Evolutionary conservation across 306 rosid species (phyloP).

Genomic region (Astragalus membranaceus): DNA sequence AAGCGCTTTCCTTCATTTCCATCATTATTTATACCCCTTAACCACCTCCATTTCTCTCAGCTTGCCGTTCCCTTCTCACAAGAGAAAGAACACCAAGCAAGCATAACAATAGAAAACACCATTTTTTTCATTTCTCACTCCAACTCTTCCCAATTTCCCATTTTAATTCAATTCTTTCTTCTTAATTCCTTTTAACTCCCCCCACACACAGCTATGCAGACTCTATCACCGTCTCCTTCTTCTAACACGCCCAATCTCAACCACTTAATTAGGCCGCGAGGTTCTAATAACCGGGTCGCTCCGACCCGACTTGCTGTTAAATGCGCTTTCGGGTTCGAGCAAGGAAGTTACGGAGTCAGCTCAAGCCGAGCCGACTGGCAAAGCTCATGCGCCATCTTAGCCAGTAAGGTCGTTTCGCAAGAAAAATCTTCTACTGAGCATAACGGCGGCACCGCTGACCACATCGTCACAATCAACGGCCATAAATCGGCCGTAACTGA

Average conservation of each 20-base stretch:
- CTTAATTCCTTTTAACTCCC: neutral
- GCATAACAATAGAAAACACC: neutral
- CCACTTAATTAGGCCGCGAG: neutral
- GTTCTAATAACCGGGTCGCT: neutral
- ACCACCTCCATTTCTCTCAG: constrained; percentile 38
- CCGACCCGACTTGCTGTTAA: constrained; percentile 31
- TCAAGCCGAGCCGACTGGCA: constrained; percentile 75
- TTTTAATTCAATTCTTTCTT: neutral
- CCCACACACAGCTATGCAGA: constrained; percentile 32
- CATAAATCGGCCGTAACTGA: constrained; percentile 46
- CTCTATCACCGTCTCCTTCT: constrained; percentile 41
- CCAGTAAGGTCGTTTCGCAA: constrained; percentile 68
- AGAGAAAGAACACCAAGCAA: constrained; percentile 60
- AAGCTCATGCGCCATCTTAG: constrained; percentile 80
- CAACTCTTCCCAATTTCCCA: no score
- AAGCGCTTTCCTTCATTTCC: neutral
- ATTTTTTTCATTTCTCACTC: no score
- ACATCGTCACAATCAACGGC: constrained; percentile 59
- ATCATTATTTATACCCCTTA: constrained; percentile 31
- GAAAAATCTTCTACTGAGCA: constrained; percentile 35
- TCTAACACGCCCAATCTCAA: constrained; percentile 30
- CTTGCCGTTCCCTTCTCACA: constrained; percentile 59
- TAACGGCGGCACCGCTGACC: constrained; percentile 18
- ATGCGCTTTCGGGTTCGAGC: constrained; percentile 46
- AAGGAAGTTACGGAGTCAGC: constrained; percentile 41